These are phyloP conservation scores for Aciculosporium take DNA, from an alignment of 2,329 filamentous ascomycete genomes.

Conservation along the genomic window DNA sequence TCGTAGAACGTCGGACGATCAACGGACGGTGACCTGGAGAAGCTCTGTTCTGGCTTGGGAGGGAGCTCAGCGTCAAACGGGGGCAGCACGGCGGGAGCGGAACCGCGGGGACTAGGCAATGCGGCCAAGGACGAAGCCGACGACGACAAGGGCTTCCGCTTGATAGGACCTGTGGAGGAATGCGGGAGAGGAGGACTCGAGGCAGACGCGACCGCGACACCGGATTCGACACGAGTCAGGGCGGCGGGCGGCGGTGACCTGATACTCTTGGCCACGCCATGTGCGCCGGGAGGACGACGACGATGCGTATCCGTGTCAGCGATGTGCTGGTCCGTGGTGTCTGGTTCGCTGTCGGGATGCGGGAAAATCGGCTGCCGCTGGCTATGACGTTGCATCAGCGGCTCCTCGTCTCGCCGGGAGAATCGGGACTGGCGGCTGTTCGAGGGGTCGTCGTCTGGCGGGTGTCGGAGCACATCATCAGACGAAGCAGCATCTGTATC, in stretches of 20 bases:
- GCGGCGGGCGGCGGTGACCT: constrained; percentile 3
- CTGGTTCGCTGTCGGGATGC: not conserved
- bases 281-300: constrained; percentile 4
- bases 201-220: constrained; percentile 1
- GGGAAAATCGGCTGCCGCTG: not conserved
- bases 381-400: constrained; percentile 8
- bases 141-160: constrained; percentile 46
- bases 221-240: constrained; percentile 3
- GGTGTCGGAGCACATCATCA: constrained; percentile 16
- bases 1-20: constrained; percentile 51
- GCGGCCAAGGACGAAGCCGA: constrained; percentile 37
- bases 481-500: constrained; percentile 26
- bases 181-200: constrained; percentile 7
- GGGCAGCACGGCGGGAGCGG: constrained; percentile 5
- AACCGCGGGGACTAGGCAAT: constrained; percentile 14
- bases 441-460: not conserved
- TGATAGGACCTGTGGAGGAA: constrained; percentile 26
- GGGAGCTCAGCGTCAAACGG: constrained; percentile 25
- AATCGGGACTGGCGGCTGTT: constrained; percentile 5
- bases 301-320: constrained; percentile 5
- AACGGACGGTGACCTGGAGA: constrained; percentile 38
- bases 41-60: constrained; percentile 34
- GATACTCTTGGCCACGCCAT: constrained; percentile 4
- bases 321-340: not conserved
- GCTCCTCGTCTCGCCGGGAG: not conserved